A percentile compares a stretch with the other conserved stretches of the same genome.
Conservation (phyloP, 371 early-diverging fungal species). For the Lichtheimia ornata region DNA sequence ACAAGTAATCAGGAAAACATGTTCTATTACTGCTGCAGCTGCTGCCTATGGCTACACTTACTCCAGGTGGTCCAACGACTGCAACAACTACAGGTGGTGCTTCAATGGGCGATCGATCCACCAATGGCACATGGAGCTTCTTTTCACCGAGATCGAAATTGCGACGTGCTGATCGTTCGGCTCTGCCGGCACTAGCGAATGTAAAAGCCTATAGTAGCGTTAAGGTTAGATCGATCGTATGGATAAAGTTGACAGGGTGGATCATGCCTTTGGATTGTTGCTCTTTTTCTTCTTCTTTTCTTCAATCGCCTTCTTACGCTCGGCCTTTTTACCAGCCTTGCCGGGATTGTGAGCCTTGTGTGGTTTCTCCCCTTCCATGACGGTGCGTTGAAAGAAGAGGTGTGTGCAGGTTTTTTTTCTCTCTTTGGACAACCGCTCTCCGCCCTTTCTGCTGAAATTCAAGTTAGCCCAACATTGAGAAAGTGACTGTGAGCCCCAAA, state of each 20-base stretch:
- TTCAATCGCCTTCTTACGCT: conserved; percentile 61
- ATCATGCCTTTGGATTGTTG: conserved; percentile 83
- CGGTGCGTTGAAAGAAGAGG: too few species aligned
- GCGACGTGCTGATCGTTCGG: conserved; percentile 79
- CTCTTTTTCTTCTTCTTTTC: conserved; percentile 61
- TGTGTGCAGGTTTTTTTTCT: too few species aligned
- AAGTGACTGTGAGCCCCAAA: too few species aligned
- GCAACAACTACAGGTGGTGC: conserved; percentile 93
- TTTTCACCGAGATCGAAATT: conserved; percentile 89
- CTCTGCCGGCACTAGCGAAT: conserved; percentile 73
- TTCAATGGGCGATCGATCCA: conserved; percentile 91
- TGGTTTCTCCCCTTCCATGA: conserved; percentile 46
- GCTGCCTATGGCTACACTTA: conserved; percentile 35
- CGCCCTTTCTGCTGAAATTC: too few species aligned
- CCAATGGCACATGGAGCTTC: conserved; percentile 93
- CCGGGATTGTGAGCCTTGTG: conserved; percentile 85
- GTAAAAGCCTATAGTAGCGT: conserved; percentile 74
- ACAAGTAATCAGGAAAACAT: conserved; percentile 1
- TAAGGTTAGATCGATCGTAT: not conserved
- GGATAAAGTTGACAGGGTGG: conserved; percentile 17
- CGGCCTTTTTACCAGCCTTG: conserved; percentile 87
- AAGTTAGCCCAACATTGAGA: too few species aligned
- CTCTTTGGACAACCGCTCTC: too few species aligned
- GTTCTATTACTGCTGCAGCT: not conserved
- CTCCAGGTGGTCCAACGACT: conserved; percentile 95